Base-by-base conservation (phyloP, 768 basidiomycete genomes). In the Cyclocybe cylindracea region DNA sequence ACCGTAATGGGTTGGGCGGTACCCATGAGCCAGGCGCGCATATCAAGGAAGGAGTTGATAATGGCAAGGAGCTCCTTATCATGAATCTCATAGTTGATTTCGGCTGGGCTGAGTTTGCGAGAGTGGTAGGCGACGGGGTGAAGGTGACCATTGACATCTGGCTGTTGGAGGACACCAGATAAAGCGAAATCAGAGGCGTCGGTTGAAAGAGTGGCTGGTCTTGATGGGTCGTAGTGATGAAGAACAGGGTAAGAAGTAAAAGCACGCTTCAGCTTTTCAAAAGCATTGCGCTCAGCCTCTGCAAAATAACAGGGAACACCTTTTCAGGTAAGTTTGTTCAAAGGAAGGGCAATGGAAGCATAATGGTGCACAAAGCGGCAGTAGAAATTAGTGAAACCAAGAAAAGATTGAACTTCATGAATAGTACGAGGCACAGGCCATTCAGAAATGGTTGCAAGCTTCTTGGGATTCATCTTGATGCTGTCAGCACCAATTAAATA, bases 51-150 rank as follows among this genome's bases (percentile, higher is more conserved):
- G 0, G 69, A 65, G 32, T 68, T 57, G 4, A 82, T 61, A 41
- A 83, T 71, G 1, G 76, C 78, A 1, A 83, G 70, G 0, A 82
- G 61, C 64, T 83, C 80, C 59, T 79, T 78, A 44, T 84, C 72
- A 51, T 82, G 72, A 29, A 78, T 71, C 11, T 78, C 66, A 54
- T 84, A 83, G 59, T 82, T 83, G 4, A 62, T 34, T 57, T 85
- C 72, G 0, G 74, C 62, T 0, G 62, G 16, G 34, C 44, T 63
- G 14, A 71, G 56, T 16, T 51, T 70, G 34, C 39, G 59, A 39
- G 72, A 78, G 19, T 63, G 56, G 52, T 68, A 82, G 0, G 70
- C 72, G 2, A 82, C 65, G 0, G 79, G 77, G 16, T 70, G 72
- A 47, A 69, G 68, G 3, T 44, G 32, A n/a, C 61, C 45, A n/a